Base-by-base conservation (phyloP, 108 stramenopile genomes). In the Skeletonema marinoi region DNA sequence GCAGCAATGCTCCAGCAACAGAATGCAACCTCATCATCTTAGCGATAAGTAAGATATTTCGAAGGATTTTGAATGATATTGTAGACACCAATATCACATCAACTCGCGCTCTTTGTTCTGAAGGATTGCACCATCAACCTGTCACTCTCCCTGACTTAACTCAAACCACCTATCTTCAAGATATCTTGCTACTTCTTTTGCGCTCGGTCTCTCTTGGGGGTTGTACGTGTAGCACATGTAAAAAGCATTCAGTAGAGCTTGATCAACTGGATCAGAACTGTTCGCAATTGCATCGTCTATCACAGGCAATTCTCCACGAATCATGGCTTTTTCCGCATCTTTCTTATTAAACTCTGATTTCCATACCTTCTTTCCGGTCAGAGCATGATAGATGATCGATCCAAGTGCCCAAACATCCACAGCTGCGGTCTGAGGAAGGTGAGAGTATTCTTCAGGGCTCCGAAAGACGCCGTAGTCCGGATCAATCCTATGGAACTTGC, bases 331-430 rank as follows among this genome's bases (percentile, higher is more conserved):
- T 38, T 60, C 29, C 21, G 77, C 84, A 4, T 77, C 35, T 51
- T 21, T 32, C 48, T 69, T 69, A 10, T 21, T 69, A 17, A 32
- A 25, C 32, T 58, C n/a, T 8, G 67, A 33, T 13, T 17, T 54
- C 73, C 73, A 74, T 32, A 74, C 73, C 41, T n/a, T 69, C n/a
- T 68, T 74, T 32, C 73, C 73, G 17, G 75, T 77, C 60, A 77
- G n/a, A 16, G 71, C 21, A 13, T 68, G 61, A 17, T 71, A 77
- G 11, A 77, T 17, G 14, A 68, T 29, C 10, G 71, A 72, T 7
- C 75, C 75, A 10, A 77, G 71, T 2, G 75, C 70, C 70, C 70
- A 77, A 13, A 77, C 39, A 46, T 77, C 75, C 62, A 72, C 25
- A 9, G 51, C 58, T 32, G 32, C 70, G 35, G 71, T 77, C 33